A percentile compares a stretch with the other conserved stretches of the same genome.
phyloP scores from a whole-genome alignment of 257 asterid species.

The Knoxia roxburghii region DNA sequence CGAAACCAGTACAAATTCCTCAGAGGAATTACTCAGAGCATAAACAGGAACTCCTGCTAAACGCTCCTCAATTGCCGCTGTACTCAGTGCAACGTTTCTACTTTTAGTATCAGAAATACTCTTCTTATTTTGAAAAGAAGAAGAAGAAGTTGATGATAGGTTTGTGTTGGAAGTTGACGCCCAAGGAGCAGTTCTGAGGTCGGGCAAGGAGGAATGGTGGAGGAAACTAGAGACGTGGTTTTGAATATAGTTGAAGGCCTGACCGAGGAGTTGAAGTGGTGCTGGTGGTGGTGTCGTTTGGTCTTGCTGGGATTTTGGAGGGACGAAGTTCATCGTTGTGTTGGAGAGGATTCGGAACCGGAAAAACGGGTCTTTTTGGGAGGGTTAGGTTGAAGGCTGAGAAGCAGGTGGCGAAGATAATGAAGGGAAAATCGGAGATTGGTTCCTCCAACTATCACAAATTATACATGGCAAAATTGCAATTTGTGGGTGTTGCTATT shows the following conservation, averaged over 20 bases:
- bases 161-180: constrained; percentile 36
- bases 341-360: not conserved
- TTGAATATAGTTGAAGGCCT: constrained; percentile 57
- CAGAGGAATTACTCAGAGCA: constrained; percentile 63
- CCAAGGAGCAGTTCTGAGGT: constrained; percentile 26
- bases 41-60: constrained; percentile 88
- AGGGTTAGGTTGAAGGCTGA: not conserved
- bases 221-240: constrained; percentile 50
- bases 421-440: too few species aligned
- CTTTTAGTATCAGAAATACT: constrained; percentile 9
- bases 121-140: not conserved
- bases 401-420: too few species aligned
- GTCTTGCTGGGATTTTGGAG: constrained; percentile 29
- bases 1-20: constrained; percentile 72
- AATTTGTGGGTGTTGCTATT: too few species aligned
- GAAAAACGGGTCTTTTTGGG: not conserved
- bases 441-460: too few species aligned
- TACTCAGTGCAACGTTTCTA: constrained; percentile 31
- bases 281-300: constrained; percentile 26
- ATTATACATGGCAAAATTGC: too few species aligned
- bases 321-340: constrained; percentile 44
- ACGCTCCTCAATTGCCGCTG: constrained; percentile 62
- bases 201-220: constrained; percentile 23
- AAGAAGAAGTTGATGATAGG: constrained; percentile 7
- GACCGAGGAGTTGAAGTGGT: constrained; percentile 46